Percentiles rank a stretch among this genome's conserved stretches.
phyloP scores from a whole-genome alignment of 441 rosid genomes.

The Manihot esculenta region DNA sequence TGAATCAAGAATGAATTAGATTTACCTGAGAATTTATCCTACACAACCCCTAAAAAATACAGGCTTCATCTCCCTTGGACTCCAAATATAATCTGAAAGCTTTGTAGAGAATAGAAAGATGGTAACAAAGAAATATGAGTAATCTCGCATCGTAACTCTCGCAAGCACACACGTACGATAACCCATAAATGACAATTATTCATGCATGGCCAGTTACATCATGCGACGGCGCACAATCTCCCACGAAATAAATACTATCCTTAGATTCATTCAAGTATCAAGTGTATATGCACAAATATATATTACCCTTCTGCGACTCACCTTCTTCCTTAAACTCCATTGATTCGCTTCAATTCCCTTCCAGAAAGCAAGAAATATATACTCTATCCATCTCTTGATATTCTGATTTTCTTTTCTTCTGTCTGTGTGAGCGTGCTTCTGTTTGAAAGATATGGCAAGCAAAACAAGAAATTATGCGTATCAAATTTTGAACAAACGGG shows the following conservation, averaged over 20 bases:
- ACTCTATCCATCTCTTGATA: too few relatives aligned
- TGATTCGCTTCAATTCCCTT: neutral
- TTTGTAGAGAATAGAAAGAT: too few relatives aligned
- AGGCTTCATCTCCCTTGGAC: too few relatives aligned
- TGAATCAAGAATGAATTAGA: too few relatives aligned
- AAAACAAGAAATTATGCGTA: neutral
- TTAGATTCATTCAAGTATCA: neutral
- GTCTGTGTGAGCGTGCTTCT: too few relatives aligned
- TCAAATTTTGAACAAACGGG: constrained; percentile 7
- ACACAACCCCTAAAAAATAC: too few relatives aligned
- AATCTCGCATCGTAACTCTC: constrained; percentile 26
- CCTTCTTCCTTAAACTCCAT: constrained; percentile 10
- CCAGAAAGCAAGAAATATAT: neutral
- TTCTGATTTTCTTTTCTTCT: too few relatives aligned
- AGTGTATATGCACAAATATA: too few relatives aligned
- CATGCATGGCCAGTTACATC: constrained; percentile 21
- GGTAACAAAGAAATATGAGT: too few relatives aligned
- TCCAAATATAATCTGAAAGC: too few relatives aligned
- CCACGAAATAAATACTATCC: neutral
- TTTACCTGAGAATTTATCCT: too few relatives aligned
- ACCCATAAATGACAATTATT: constrained; percentile 15
- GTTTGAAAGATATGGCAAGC: too few relatives aligned
- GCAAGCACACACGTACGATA: constrained; percentile 1
- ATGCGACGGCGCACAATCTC: constrained; percentile 31
- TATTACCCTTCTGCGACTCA: neutral